Conservation (phyloP, 2,329 filamentous ascomycete species). For the Ascochyta fabae region DNA sequence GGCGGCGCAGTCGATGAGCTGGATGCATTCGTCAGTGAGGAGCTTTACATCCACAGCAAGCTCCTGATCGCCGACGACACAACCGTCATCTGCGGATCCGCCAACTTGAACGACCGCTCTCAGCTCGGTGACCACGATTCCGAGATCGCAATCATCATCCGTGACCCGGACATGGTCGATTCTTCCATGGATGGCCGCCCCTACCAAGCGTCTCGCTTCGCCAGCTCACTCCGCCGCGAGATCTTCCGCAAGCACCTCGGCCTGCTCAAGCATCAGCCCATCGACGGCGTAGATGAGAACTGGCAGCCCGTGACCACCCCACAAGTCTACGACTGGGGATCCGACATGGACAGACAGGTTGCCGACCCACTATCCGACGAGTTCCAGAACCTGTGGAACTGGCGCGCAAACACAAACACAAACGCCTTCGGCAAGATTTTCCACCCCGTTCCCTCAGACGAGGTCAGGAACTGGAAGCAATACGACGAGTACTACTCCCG, state of each 20-base stretch:
- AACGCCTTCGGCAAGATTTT: constrained; percentile 82
- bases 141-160: constrained; percentile 88
- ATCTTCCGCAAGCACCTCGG: constrained; percentile 93
- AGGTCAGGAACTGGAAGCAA: constrained; percentile 72
- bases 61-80: constrained; percentile 82
- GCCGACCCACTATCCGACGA: constrained; percentile 73
- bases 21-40: constrained; percentile 67
- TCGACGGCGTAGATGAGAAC: constrained; percentile 65
- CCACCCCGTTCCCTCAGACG: constrained; percentile 76
- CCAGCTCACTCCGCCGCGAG: constrained; percentile 79
- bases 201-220: constrained; percentile 76
- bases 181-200: constrained; percentile 75
- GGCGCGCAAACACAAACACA: constrained; percentile 77
- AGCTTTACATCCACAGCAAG: constrained; percentile 71
- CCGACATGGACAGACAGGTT: constrained; percentile 63
- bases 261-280: constrained; percentile 74
- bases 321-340: constrained; percentile 60
- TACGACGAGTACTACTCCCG: constrained; percentile 74
- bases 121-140: constrained; percentile 85
- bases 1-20: constrained; percentile 62
- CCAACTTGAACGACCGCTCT: constrained; percentile 73
- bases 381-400: constrained; percentile 75
- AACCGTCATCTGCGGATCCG: constrained; percentile 80
- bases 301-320: constrained; percentile 63
- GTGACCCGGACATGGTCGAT: constrained; percentile 74